A percentile compares a stretch with the other conserved stretches of the same genome.
Conservation (phyloP, 2,329 filamentous ascomycete genomes). For the Beauveria medogensis region DNA sequence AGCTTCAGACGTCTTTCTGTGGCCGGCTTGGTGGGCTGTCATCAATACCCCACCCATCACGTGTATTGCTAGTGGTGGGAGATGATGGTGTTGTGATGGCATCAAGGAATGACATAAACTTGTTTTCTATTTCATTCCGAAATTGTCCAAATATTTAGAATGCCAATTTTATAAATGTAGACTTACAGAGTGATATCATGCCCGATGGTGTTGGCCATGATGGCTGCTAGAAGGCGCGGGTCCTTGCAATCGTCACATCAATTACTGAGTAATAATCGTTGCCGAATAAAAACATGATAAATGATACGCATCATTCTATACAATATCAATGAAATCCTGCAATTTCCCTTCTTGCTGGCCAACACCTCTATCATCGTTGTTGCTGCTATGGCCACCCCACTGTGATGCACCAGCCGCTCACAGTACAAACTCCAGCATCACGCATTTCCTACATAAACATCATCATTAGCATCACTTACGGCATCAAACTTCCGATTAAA, state of each 20-base stretch:
- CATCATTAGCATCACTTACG: background rate
- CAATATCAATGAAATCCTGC: background rate
- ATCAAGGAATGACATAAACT: background rate
- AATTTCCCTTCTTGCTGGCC: background rate
- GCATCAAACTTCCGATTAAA: background rate
- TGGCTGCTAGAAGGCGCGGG: background rate
- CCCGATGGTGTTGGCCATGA: background rate
- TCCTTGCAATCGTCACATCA: background rate
- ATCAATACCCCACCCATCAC: constrained; percentile 5
- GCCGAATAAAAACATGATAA: background rate
- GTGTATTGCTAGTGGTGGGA: background rate
- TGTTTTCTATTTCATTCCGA: background rate
- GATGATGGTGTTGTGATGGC: background rate
- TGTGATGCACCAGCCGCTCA: background rate
- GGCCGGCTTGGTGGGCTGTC: background rate
- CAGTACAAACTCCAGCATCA: background rate
- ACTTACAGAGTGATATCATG: background rate
- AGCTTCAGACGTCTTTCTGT: background rate
- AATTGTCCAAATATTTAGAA: background rate
- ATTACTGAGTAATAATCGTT: background rate
- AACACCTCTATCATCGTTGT: background rate
- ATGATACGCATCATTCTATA: background rate
- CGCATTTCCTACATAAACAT: background rate
- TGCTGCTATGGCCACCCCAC: background rate
- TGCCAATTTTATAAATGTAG: no score